Evolutionary conservation across 2,329 filamentous ascomycete genomes (phyloP).

Genomic region (Drechslera avenae): DNA sequence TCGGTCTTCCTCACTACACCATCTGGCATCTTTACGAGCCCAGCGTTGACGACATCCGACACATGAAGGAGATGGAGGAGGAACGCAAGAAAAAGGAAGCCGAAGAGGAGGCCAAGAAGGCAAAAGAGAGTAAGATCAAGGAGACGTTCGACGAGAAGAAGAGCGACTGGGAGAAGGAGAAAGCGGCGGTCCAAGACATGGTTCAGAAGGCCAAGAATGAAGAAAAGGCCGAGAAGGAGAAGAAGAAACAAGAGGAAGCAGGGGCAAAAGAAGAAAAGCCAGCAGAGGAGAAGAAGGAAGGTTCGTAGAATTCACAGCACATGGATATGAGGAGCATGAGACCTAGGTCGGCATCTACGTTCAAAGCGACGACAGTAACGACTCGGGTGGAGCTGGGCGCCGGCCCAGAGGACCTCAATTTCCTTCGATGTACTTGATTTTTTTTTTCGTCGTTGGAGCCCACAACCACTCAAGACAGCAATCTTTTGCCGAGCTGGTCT

Average conservation of each 20-base stretch:
- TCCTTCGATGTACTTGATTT: conserved; percentile 8
- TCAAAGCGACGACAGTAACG: conserved; percentile 24
- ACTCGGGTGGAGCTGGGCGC: conserved; percentile 12
- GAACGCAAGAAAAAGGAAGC: conserved; percentile 80
- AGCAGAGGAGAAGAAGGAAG: conserved; percentile 19
- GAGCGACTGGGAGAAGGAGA: conserved; percentile 88
- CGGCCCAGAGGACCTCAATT: conserved; percentile 3
- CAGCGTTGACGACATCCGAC: conserved; percentile 94
- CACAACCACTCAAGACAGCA: background rate
- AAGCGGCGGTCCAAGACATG: conserved; percentile 74
- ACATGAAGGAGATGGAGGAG: conserved; percentile 98
- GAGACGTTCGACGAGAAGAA: conserved; percentile 78
- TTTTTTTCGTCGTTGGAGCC: background rate
- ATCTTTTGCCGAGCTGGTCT: conserved; percentile 21
- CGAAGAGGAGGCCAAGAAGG: conserved; percentile 75
- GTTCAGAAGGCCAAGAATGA: conserved; percentile 61
- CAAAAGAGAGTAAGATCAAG: conserved; percentile 77
- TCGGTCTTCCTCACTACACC: conserved; percentile 94
- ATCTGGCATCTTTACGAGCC: conserved; percentile 99
- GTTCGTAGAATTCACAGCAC: conserved; percentile 7
- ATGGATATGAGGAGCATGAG: background rate
- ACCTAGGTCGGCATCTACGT: conserved; percentile 2
- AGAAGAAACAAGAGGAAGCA: conserved; percentile 61
- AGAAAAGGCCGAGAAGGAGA: conserved; percentile 46
- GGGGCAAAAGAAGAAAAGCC: conserved; percentile 35